phyloP scores from a whole-genome alignment of 768 basidiomycete species.

The Phylloporus rhodoxanthus region DNA sequence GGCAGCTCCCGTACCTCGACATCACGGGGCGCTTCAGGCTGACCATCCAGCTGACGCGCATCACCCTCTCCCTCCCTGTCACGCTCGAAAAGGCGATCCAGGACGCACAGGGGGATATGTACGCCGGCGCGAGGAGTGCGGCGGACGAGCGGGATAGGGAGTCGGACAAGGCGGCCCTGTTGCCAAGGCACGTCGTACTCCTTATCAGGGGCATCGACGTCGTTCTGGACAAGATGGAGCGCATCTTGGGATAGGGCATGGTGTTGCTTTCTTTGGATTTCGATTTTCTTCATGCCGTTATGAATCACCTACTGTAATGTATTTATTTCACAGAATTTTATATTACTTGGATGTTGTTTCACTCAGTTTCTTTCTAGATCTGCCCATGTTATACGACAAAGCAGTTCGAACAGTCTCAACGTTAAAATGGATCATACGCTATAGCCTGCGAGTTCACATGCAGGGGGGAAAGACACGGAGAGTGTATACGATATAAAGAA shows the following conservation, averaged over 20 bases:
- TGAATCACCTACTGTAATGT: neutral
- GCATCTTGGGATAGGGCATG: slow-evolving; percentile 31
- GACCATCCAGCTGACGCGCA: slow-evolving; percentile 70
- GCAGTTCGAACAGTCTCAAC: slow-evolving; percentile 1
- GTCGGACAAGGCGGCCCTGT: slow-evolving; percentile 30
- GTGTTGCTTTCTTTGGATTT: neutral
- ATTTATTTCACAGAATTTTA: neutral
- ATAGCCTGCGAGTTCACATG: neutral
- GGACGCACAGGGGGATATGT: slow-evolving; percentile 27
- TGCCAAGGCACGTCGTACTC: slow-evolving; percentile 54
- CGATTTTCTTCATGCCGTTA: neutral
- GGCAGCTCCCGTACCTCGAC: slow-evolving; percentile 72
- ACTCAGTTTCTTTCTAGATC: too few species aligned
- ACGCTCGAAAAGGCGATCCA: slow-evolving; percentile 65
- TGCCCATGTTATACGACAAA: slow-evolving; percentile 10
- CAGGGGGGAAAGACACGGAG: neutral
- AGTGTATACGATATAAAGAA: slow-evolving; percentile 31
- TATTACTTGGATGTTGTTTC: neutral
- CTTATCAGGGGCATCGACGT: slow-evolving; percentile 59
- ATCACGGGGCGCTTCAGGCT: slow-evolving; percentile 69
- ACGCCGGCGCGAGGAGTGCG: slow-evolving; percentile 1
- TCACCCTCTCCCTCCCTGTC: slow-evolving; percentile 69
- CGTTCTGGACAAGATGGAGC: slow-evolving; percentile 64
- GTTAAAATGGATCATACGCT: slow-evolving; percentile 18
- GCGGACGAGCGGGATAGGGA: slow-evolving; percentile 11